Evolutionary conservation across 257 asterid genomes (phyloP).

Genomic region (Mitragyna speciosa): DNA sequence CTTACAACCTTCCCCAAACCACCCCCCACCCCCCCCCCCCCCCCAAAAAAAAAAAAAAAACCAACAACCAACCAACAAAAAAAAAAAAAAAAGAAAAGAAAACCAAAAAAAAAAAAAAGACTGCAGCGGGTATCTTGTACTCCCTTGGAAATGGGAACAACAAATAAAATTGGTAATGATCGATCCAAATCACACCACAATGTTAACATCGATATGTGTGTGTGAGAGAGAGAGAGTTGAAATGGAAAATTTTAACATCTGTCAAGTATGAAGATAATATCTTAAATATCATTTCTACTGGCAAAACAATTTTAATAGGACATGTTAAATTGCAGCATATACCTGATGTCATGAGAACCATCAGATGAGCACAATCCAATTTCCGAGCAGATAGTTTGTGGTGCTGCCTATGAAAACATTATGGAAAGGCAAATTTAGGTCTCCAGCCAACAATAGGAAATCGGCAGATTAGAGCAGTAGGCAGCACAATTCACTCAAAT

Average conservation of each 20-base stretch:
- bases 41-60: too few species aligned
- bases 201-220: too few species aligned
- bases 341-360: slow-evolving; percentile 64
- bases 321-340: slow-evolving; percentile 20
- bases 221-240: neutral
- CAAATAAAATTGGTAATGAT: neutral
- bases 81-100: too few species aligned
- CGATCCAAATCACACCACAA: neutral
- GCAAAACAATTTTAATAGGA: neutral
- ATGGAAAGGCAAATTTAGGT: slow-evolving; percentile 13
- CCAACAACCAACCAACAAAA: too few species aligned
- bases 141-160: too few species aligned
- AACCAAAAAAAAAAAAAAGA: too few species aligned
- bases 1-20: too few species aligned
- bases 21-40: too few species aligned
- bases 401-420: slow-evolving; percentile 45
- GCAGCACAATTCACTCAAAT: neutral
- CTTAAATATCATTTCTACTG: neutral
- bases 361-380: slow-evolving; percentile 61
- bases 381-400: slow-evolving; percentile 58
- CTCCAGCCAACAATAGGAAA: slow-evolving; percentile 3
- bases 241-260: neutral
- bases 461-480: slow-evolving; percentile 11
- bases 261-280: neutral
- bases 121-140: neutral